Percentiles rank a stretch among this genome's conserved stretches.
Conservation (phyloP, 768 basidiomycete species). For the Auriscalpium orientale region DNA sequence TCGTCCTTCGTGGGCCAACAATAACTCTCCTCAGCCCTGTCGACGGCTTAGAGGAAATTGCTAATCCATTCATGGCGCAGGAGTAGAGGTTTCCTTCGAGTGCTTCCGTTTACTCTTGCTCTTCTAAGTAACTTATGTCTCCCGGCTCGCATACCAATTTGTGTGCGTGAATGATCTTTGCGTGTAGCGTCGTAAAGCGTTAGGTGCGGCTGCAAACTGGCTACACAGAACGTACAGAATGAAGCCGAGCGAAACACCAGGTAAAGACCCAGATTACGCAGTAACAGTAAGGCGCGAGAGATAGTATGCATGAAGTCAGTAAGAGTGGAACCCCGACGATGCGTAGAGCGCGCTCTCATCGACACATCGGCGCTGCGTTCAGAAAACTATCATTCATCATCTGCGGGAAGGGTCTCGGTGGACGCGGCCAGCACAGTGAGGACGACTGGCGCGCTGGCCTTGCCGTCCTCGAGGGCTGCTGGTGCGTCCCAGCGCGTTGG, state of each 20-base stretch:
- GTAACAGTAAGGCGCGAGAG: background rate
- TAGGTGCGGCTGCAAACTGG: background rate
- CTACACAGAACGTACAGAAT: background rate
- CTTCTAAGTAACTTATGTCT: background rate
- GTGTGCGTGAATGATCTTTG: background rate
- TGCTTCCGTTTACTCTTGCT: background rate
- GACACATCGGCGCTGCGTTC: background rate
- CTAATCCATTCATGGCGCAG: conserved; percentile 76
- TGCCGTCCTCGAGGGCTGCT: background rate
- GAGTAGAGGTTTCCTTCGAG: conserved; percentile 32
- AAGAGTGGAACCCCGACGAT: no score
- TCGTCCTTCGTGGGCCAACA: conserved; percentile 89
- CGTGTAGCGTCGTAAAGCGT: background rate
- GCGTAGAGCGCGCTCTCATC: no score
- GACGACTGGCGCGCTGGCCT: background rate
- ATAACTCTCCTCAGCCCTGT: conserved; percentile 91
- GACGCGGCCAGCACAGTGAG: background rate
- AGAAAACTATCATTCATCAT: background rate
- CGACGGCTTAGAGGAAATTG: conserved; percentile 91
- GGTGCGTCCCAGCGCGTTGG: background rate
- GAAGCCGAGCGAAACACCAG: background rate
- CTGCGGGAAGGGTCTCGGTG: background rate
- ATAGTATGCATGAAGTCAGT: no score
- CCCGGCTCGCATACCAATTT: background rate
- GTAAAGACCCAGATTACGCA: background rate